Percentiles rank a stretch among this genome's conserved stretches.
Evolutionary conservation across 2,329 filamentous ascomycete species (phyloP).

Genomic region (Alternaria alternata): DNA sequence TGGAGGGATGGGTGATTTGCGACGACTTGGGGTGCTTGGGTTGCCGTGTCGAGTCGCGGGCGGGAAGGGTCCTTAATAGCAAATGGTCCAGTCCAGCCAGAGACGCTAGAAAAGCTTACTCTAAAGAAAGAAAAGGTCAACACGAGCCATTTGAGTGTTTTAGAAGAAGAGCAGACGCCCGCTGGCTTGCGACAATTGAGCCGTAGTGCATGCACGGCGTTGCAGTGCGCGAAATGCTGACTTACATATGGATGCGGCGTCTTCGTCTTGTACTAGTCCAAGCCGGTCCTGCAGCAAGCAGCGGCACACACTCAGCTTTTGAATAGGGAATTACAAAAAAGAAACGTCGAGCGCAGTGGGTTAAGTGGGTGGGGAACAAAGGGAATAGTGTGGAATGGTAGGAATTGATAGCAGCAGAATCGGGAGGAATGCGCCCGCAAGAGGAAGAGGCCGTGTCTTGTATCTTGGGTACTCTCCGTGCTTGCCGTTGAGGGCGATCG

Average conservation of each 20-base stretch:
- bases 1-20: conserved; percentile 3
- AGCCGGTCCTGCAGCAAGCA: conserved; percentile 23
- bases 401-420: background rate
- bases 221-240: conserved; percentile 30
- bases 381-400: background rate
- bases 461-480: conserved; percentile 25
- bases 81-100: conserved; percentile 17
- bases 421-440: background rate
- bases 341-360: conserved; percentile 2
- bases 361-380: conserved; percentile 1
- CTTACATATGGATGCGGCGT: conserved; percentile 26
- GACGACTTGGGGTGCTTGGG: background rate
- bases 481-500: conserved; percentile 29
- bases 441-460: conserved; percentile 16
- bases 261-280: conserved; percentile 10
- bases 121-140: conserved; percentile 35
- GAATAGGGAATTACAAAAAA: conserved; percentile 5
- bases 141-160: conserved; percentile 25
- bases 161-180: conserved; percentile 13
- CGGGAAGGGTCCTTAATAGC: conserved; percentile 23
- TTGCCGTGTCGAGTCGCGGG: conserved; percentile 13
- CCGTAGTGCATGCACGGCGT: conserved; percentile 31
- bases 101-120: conserved; percentile 33
- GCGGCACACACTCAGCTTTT: conserved; percentile 5
- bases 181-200: conserved; percentile 32